A percentile compares a stretch with the other conserved stretches of the same genome.
Evolutionary conservation across 352 stramenopile genomes (phyloP).

Genomic region (Pythium brachiatum): DNA sequence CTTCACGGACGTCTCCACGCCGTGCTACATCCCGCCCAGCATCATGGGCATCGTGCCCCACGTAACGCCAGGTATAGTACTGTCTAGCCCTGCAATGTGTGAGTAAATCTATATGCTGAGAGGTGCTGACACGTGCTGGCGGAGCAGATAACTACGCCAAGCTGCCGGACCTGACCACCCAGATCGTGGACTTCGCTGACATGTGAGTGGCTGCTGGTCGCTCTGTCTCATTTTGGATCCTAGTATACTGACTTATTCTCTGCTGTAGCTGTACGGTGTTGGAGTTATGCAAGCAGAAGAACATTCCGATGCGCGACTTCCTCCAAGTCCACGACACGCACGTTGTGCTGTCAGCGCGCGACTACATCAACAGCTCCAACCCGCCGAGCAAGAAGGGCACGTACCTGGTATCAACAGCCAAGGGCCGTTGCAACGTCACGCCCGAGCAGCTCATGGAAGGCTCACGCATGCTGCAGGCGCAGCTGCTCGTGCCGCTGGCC

Average conservation of each 20-base stretch:
- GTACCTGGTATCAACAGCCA: slow-evolving; percentile 59
- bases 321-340: slow-evolving; percentile 44
- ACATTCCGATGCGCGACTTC: slow-evolving; percentile 44
- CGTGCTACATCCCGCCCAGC: slow-evolving; percentile 70
- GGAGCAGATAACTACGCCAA: slow-evolving; percentile 60
- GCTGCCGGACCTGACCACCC: slow-evolving; percentile 51
- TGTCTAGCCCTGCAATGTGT: background rate
- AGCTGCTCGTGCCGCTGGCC: slow-evolving; percentile 62
- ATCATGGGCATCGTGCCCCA: slow-evolving; percentile 68
- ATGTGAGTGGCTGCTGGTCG: slow-evolving; percentile 34
- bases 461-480: slow-evolving; percentile 41
- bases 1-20: slow-evolving; percentile 39
- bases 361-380: slow-evolving; percentile 66
- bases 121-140: background rate
- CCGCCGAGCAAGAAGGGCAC: slow-evolving; percentile 49
- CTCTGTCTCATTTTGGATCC: too few species aligned
- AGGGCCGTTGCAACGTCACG: slow-evolving; percentile 44
- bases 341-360: slow-evolving; percentile 63
- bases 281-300: slow-evolving; percentile 36
- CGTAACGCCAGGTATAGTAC: slow-evolving; percentile 52
- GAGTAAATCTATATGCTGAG: background rate
- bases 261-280: slow-evolving; percentile 30
- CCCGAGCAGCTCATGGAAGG: slow-evolving; percentile 60
- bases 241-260: too few species aligned
- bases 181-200: slow-evolving; percentile 69